phyloP scores from a whole-genome alignment of 2,329 filamentous ascomycete species.

The Bipolaris zeicola region DNA sequence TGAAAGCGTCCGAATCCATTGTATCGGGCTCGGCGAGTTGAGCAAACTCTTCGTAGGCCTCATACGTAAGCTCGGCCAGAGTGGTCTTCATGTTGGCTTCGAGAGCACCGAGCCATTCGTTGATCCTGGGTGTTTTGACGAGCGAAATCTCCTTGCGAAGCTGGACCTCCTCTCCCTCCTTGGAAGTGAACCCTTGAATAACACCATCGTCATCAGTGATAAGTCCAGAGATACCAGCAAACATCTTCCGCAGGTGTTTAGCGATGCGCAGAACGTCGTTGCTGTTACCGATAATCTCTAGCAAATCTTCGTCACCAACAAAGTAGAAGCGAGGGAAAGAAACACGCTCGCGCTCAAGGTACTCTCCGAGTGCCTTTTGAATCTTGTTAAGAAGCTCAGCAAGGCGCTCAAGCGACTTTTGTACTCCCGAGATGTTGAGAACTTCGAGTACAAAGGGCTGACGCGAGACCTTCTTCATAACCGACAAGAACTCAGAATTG shows the following conservation, averaged over 20 bases:
- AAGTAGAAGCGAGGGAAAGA: slow-evolving; percentile 99
- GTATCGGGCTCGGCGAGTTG: slow-evolving; percentile 74
- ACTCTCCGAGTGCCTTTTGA: slow-evolving; percentile 97
- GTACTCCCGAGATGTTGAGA: slow-evolving; percentile 91
- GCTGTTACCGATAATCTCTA: slow-evolving; percentile 99
- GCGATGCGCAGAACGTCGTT: slow-evolving; percentile 95
- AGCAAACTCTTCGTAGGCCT: slow-evolving; percentile 82
- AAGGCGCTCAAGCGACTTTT: slow-evolving; percentile 92
- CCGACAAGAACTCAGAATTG: slow-evolving; percentile 97
- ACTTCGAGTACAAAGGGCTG: slow-evolving; percentile 95
- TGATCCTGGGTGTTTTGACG: slow-evolving; percentile 93
- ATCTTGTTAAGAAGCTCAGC: slow-evolving; percentile 99
- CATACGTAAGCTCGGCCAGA: slow-evolving; percentile 84
- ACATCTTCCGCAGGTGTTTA: slow-evolving; percentile 99
- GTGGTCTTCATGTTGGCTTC: slow-evolving; percentile 94
- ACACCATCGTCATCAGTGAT: slow-evolving; percentile 88
- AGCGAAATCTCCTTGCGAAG: slow-evolving; percentile 92
- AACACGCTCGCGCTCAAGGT: slow-evolving; percentile 94
- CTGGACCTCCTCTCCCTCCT: slow-evolving; percentile 87
- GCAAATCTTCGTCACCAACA: slow-evolving; percentile 94
- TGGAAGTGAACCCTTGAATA: slow-evolving; percentile 92
- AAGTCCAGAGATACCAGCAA: slow-evolving; percentile 90
- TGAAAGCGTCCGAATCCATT: slow-evolving; percentile 73
- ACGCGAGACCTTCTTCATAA: slow-evolving; percentile 99
- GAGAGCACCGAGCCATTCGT: slow-evolving; percentile 95